Evolutionary conservation across 2,329 filamentous ascomycete genomes (phyloP).

Genomic region (Cordyceps militaris): DNA sequence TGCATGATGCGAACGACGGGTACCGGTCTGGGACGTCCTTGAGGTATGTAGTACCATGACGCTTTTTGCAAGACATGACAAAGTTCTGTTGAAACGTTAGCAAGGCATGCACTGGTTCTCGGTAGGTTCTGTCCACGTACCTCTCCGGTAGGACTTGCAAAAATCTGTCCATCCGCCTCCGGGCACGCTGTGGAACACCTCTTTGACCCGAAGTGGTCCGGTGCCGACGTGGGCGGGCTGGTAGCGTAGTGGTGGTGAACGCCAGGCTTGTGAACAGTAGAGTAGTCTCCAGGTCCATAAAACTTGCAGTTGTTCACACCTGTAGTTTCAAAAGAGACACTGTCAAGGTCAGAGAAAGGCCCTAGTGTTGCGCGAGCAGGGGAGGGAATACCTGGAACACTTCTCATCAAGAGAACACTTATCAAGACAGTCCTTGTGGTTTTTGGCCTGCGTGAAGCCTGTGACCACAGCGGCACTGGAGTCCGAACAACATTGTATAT

Average conservation of each 20-base stretch:
- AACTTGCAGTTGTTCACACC: slow-evolving; percentile 14
- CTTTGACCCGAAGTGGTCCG: slow-evolving; percentile 11
- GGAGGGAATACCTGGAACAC: slow-evolving; percentile 13
- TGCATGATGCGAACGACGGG: slow-evolving; percentile 11
- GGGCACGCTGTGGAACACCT: slow-evolving; percentile 16
- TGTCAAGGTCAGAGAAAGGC: not conserved
- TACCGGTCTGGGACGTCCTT: slow-evolving; percentile 2
- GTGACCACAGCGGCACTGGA: slow-evolving; percentile 11
- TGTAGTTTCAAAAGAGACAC: slow-evolving; percentile 3
- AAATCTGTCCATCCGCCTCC: slow-evolving; percentile 13
- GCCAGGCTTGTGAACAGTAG: not conserved
- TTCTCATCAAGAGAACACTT: slow-evolving; percentile 14
- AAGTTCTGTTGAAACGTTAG: slow-evolving; percentile 10
- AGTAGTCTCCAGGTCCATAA: slow-evolving; percentile 15
- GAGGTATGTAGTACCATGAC: slow-evolving; percentile 16
- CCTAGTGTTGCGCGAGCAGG: not conserved
- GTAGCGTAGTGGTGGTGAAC: slow-evolving; percentile 14
- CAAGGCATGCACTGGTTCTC: not conserved
- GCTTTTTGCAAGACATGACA: slow-evolving; percentile 15
- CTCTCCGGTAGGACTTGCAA: slow-evolving; percentile 10
- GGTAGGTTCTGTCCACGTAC: not conserved
- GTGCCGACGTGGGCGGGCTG: slow-evolving; percentile 10
- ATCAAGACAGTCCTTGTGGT: slow-evolving; percentile 13
- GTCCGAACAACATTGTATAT: slow-evolving; percentile 15
- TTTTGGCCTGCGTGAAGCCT: slow-evolving; percentile 3